phyloP scores from a whole-genome alignment of 495 filamentous ascomycete species.

The Neurospora cerealis region DNA sequence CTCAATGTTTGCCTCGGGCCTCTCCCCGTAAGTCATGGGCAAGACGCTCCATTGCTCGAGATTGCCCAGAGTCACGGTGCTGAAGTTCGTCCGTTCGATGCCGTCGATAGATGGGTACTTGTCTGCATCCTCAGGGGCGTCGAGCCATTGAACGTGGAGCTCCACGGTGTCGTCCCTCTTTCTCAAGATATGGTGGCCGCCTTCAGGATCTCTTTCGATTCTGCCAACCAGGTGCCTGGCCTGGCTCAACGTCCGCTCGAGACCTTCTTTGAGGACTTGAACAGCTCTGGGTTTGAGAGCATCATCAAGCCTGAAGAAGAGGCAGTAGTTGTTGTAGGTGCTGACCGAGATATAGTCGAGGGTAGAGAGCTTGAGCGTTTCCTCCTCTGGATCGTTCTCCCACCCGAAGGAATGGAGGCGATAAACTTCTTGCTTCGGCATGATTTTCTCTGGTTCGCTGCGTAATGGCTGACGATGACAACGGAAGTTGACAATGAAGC shows the following conservation, averaged over 20 bases:
- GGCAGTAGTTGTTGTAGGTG: constrained; percentile 26
- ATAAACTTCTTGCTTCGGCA: constrained; percentile 11
- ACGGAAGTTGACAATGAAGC: neutral
- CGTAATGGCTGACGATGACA: neutral
- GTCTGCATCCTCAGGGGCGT: constrained; percentile 16
- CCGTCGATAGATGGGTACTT: constrained; percentile 21
- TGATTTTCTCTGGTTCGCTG: neutral
- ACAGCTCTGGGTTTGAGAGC: constrained; percentile 15
- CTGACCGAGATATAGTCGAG: constrained; percentile 24
- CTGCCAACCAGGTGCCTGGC: constrained; percentile 32
- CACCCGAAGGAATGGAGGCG: constrained; percentile 18
- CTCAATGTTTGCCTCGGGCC: constrained; percentile 27
- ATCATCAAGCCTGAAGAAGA: constrained; percentile 32
- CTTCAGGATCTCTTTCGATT: constrained; percentile 27
- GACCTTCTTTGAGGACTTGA: constrained; percentile 23
- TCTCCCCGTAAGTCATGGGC: constrained; percentile 33
- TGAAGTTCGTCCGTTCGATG: constrained; percentile 23
- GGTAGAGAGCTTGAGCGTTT: constrained; percentile 18
- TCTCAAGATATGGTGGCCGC: constrained; percentile 32
- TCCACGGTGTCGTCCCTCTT: constrained; percentile 29
- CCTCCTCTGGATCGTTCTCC: constrained; percentile 18
- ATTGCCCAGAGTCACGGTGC: constrained; percentile 19
- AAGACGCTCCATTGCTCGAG: constrained; percentile 21
- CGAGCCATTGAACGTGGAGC: constrained; percentile 33
- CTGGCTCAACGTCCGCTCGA: constrained; percentile 34